Percentiles rank a stretch among this genome's conserved stretches.
phyloP scores from a whole-genome alignment of 2,329 filamentous ascomycete species.

The Fonsecaea erecta region DNA sequence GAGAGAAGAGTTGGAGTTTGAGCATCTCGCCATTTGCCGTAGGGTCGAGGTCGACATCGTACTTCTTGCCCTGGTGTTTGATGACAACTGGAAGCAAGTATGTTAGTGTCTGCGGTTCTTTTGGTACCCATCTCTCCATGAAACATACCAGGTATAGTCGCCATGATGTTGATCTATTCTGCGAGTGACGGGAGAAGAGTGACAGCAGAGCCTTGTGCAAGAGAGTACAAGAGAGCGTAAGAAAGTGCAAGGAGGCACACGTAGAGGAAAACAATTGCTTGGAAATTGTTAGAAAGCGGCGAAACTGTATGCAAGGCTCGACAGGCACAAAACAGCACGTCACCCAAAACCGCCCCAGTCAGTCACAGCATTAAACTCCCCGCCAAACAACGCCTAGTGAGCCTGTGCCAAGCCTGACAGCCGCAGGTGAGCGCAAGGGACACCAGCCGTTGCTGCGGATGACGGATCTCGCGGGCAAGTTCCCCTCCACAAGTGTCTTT shows the following conservation, averaged over 20 bases:
- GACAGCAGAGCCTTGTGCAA: background rate
- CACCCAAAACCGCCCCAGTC: background rate
- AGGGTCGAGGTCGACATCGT: conserved; percentile 90
- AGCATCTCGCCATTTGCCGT: conserved; percentile 85
- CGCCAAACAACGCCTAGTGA: conserved; percentile 8
- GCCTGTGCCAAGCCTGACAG: background rate
- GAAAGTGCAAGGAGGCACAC: too few species aligned
- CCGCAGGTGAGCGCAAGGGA: conserved; percentile 16
- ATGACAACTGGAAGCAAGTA: conserved; percentile 69
- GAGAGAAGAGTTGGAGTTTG: conserved; percentile 92
- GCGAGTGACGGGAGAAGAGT: background rate
- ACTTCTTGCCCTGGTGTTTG: conserved; percentile 93
- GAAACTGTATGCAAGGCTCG: conserved; percentile 19
- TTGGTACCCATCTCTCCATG: background rate
- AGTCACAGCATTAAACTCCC: too few species aligned
- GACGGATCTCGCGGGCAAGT: conserved; percentile 18
- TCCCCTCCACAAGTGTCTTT: background rate
- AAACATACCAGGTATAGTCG: conserved; percentile 59
- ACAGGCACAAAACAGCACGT: conserved; percentile 18
- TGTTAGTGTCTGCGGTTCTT: conserved; percentile 16
- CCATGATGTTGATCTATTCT: conserved; percentile 51
- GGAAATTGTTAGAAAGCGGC: conserved; percentile 18
- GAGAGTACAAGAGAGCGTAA: too few species aligned
- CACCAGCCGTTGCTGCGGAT: conserved; percentile 3
- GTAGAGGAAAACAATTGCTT: conserved; percentile 20